Conservation (phyloP, 2,329 filamentous ascomycete species). For the Fusarium anguioides region DNA sequence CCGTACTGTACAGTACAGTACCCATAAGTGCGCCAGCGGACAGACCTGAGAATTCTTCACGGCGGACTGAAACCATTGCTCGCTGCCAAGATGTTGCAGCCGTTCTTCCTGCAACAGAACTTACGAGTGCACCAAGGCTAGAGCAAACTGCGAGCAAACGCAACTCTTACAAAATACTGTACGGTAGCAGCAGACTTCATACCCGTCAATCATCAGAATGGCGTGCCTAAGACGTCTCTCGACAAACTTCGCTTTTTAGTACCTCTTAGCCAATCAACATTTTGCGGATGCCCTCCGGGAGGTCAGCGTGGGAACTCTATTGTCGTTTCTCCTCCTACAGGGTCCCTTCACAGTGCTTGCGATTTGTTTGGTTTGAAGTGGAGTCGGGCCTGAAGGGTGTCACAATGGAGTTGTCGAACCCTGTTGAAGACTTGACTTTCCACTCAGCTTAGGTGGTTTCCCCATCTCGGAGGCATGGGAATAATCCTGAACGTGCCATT, state of each 20-base stretch:
- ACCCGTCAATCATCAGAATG: conserved; percentile 7
- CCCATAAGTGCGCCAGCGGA: not conserved
- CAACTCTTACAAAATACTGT: not conserved
- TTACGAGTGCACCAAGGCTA: not conserved
- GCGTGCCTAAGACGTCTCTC: conserved; percentile 14
- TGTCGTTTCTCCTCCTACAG: conserved; percentile 10
- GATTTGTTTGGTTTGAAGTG: conserved; percentile 24
- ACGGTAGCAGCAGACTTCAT: not conserved
- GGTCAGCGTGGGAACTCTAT: conserved; percentile 28
- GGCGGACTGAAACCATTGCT: not conserved
- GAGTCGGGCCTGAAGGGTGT: conserved; percentile 30
- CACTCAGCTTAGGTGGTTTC: conserved; percentile 19
- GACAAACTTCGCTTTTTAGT: not conserved
- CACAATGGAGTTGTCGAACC: conserved; percentile 15
- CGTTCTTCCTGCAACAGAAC: not conserved
- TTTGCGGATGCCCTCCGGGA: conserved; percentile 27
- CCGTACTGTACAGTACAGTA: no score
- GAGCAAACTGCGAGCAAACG: not conserved
- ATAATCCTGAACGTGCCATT: conserved; percentile 4
- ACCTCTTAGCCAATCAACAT: conserved; percentile 12
- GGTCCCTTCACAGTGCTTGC: conserved; percentile 3
- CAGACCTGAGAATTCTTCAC: not conserved
- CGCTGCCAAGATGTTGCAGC: not conserved
- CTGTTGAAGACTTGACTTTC: conserved; percentile 16
- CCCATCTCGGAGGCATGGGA: conserved; percentile 3